Conservation (phyloP, 1,139 yeast species). For the Casaregolazyma suthepensis region DNA sequence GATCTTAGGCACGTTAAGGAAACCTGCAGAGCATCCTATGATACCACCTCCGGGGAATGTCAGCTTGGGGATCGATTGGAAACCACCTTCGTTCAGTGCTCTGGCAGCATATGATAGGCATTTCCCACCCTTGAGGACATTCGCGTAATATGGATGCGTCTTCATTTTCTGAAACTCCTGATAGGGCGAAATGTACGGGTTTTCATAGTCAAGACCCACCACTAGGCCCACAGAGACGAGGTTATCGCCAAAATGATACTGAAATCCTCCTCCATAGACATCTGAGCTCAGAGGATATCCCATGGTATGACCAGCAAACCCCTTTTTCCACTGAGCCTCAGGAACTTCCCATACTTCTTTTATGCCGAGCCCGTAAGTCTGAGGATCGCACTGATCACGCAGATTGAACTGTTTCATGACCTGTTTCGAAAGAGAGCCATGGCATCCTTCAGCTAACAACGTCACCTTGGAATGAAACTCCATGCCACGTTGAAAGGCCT, state of each 20-base stretch:
- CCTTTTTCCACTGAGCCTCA: constrained; percentile 73
- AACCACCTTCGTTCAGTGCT: constrained; percentile 94
- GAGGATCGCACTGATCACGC: constrained; percentile 62
- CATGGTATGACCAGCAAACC: constrained; percentile 79
- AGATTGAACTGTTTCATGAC: constrained; percentile 62
- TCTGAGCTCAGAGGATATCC: constrained; percentile 77
- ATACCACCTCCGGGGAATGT: constrained; percentile 93
- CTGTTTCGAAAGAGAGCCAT: constrained; percentile 82
- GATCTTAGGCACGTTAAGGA: constrained; percentile 92
- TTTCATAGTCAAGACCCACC: constrained; percentile 84
- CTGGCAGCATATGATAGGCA: constrained; percentile 93
- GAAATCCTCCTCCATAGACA: constrained; percentile 94
- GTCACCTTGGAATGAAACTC: constrained; percentile 88
- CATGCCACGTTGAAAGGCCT: constrained; percentile 88
- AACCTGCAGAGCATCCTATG: constrained; percentile 94
- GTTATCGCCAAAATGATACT: constrained; percentile 94
- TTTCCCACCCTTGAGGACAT: constrained; percentile 76
- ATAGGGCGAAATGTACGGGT: constrained; percentile 92
- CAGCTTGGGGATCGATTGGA: constrained; percentile 82
- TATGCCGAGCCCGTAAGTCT: constrained; percentile 90
- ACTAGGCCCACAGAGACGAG: constrained; percentile 86
- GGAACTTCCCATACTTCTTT: constrained; percentile 97
- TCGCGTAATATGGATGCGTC: constrained; percentile 77
- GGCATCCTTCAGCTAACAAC: constrained; percentile 93
- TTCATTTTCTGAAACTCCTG: constrained; percentile 94